phyloP scores from a whole-genome alignment of 2,329 filamentous ascomycete species.

The Cordyceps pruinosa region DNA sequence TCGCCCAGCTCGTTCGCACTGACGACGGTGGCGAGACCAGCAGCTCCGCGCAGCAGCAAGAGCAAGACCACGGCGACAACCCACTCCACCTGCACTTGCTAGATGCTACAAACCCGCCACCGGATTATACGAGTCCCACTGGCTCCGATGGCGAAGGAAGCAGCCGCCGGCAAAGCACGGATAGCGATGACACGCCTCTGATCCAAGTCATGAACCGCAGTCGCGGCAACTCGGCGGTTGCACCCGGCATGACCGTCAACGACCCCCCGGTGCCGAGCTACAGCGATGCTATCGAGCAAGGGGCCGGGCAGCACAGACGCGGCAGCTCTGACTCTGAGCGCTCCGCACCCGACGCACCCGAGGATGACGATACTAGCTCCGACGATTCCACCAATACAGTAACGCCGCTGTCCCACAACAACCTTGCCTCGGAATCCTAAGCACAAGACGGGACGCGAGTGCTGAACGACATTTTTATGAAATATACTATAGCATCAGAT shows the following conservation, averaged over 20 bases:
- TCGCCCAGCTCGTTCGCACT: slow-evolving; percentile 71
- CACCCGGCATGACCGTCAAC: slow-evolving; percentile 16
- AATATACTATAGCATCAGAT: slow-evolving; percentile 10
- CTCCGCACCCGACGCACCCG: neutral
- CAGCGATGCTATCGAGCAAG: slow-evolving; percentile 61
- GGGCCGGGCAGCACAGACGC: slow-evolving; percentile 21
- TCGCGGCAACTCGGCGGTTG: slow-evolving; percentile 41
- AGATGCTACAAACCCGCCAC: slow-evolving; percentile 57
- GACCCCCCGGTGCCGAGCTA: slow-evolving; percentile 74
- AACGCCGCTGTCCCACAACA: slow-evolving; percentile 6
- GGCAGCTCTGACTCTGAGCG: slow-evolving; percentile 7
- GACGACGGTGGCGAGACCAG: slow-evolving; percentile 70
- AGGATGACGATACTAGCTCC: neutral
- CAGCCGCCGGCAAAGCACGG: slow-evolving; percentile 50
- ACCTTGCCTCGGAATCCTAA: neutral
- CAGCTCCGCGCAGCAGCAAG: slow-evolving; percentile 28
- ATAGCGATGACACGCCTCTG: slow-evolving; percentile 50
- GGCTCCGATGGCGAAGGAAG: slow-evolving; percentile 41
- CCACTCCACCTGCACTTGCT: slow-evolving; percentile 38
- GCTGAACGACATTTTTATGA: slow-evolving; percentile 10
- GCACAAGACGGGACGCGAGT: neutral
- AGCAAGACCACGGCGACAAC: slow-evolving; percentile 27
- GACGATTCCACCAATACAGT: slow-evolving; percentile 11
- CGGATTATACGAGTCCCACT: slow-evolving; percentile 62
- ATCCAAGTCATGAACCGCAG: slow-evolving; percentile 45